Evolutionary conservation across 2,329 filamentous ascomycete species (phyloP), one percentile per base, ranked within the genome.

Genomic region (Emericellopsis atlantica): DNA sequence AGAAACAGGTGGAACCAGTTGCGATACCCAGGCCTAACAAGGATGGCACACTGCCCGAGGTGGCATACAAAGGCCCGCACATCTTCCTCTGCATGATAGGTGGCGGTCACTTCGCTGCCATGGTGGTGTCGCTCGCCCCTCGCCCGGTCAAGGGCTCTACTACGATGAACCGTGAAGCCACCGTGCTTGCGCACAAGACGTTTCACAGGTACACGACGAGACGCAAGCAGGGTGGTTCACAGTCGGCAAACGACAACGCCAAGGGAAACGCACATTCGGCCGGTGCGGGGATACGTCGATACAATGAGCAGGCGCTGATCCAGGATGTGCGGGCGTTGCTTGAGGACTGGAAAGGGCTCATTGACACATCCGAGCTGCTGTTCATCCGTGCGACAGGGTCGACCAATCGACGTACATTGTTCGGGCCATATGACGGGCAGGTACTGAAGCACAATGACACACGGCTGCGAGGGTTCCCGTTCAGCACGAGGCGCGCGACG

Each of bases 11-110:
- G 2, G 67, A 74, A 4, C 79, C 86, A 1, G 75, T 66, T 53
- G 59, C 61, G 34, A 66, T 61, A 42, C 70, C 60, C 26, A 73
- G 73, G 45, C 65, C 72, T 2, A 62, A 69, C 32, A 77, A 76
- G 43, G 78, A 79, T 37, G 75, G 77, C 2, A 65, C 67, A 14
- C 59, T 76, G 5, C 67, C 72, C 3, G 64, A 69, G 2, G 61
- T 72, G 9, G 66, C 67, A 4, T 76, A 81, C 54, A 76, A 79
- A 21, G 80, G 81, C 7, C 86, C 88, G 2, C 89, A 96, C 56
- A 79, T 95, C 39, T 96, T 98, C 56, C 74, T 98, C 37, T 96
- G 89, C 61, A 98, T 98, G 92, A 94, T 98, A 39, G 92, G 92
- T 21, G 92, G 92, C 44, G 92, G 92, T 0, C 92, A 98, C 58